Evolutionary conservation across 2,329 filamentous ascomycete species (phyloP).

Genomic region (Myriosclerotinia curreyana): DNA sequence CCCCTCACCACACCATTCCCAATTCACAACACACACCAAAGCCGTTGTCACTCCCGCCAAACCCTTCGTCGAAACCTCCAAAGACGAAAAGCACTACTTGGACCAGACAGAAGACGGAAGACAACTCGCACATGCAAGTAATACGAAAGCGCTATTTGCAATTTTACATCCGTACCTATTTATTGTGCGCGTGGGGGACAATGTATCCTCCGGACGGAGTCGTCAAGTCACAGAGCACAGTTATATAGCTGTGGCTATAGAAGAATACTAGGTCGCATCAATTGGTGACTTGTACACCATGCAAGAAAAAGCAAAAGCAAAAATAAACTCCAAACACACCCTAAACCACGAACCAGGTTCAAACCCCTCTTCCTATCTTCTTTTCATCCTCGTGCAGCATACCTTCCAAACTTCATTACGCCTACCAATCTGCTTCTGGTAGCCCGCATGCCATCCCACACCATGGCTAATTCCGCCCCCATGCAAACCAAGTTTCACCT

Average conservation of each 20-base stretch:
- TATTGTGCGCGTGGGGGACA: not conserved
- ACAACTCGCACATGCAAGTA: not conserved
- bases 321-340: not conserved
- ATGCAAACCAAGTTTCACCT: slow-evolving; percentile 1
- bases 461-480: slow-evolving; percentile 2
- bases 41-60: not conserved
- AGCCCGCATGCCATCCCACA: not conserved
- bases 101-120: not conserved
- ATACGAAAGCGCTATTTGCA: not conserved
- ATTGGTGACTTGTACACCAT: not conserved
- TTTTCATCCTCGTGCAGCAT: slow-evolving; percentile 3
- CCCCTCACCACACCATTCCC: not conserved
- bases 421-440: not conserved
- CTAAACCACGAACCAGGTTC: not conserved
- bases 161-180: no score
- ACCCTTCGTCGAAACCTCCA: not conserved
- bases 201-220: slow-evolving; percentile 2
- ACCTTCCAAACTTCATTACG: not conserved
- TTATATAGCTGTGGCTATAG: no score
- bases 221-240: not conserved
- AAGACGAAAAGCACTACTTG: slow-evolving; percentile 1
- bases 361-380: not conserved
- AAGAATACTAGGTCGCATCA: not conserved
- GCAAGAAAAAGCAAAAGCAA: not conserved
- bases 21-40: not conserved